A percentile compares a stretch with the other conserved stretches of the same genome.
phyloP scores from a whole-genome alignment of 805 yeast genomes.

The Yarrowia sp. region DNA sequence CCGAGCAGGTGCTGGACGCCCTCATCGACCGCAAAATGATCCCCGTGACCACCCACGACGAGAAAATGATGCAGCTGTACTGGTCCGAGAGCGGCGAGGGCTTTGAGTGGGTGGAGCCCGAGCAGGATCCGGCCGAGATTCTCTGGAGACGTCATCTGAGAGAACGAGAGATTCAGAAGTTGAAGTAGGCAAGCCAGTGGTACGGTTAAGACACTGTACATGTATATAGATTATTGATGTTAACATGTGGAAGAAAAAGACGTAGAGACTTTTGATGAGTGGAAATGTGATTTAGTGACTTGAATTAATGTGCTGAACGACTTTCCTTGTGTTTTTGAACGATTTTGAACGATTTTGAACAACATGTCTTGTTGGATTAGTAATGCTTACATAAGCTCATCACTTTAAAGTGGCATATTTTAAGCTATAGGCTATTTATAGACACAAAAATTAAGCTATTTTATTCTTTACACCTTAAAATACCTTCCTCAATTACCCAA shows the following conservation, averaged over 20 bases:
- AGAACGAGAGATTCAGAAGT: constrained; percentile 31
- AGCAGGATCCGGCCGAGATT: constrained; percentile 81
- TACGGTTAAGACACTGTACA: not conserved
- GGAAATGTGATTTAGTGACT: not conserved
- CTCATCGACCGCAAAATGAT: constrained; percentile 50
- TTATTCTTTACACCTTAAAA: too few relatives aligned
- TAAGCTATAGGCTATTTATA: too few relatives aligned
- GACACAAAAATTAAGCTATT: too few relatives aligned
- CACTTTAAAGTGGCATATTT: too few relatives aligned
- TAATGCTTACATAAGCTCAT: too few relatives aligned
- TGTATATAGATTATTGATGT: constrained; percentile 14
- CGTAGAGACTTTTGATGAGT: not conserved
- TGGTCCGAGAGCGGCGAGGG: constrained; percentile 90
- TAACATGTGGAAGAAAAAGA: not conserved
- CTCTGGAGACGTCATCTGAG: constrained; percentile 49
- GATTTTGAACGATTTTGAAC: too few relatives aligned
- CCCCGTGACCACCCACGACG: constrained; percentile 63
- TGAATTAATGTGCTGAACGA: too few relatives aligned
- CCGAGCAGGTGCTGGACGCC: constrained; percentile 48
- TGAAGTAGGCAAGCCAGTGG: not conserved
- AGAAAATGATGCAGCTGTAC: constrained; percentile 74
- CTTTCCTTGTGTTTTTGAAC: too few relatives aligned
- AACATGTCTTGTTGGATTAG: too few relatives aligned
- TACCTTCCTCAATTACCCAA: too few relatives aligned
- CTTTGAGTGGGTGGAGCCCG: constrained; percentile 89